These are phyloP conservation scores for Suillus brevipes DNA, from an alignment of 768 basidiomycete genomes.

Conservation along the genomic window DNA sequence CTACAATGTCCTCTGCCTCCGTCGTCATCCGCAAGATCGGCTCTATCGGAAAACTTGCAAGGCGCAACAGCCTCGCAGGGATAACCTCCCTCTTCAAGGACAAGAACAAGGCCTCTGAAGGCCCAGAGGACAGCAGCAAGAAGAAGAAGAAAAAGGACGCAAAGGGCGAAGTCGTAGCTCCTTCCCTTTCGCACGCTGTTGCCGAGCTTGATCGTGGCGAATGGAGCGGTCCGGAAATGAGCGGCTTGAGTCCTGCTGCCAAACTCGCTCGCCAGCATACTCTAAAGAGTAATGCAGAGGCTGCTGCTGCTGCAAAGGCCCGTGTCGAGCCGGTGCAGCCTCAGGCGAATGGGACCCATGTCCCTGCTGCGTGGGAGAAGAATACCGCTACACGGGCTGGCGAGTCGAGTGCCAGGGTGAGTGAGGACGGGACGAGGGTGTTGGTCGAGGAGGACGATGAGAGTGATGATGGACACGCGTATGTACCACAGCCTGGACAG, in stretches of 20 bases:
- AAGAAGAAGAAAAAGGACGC: conserved; percentile 56
- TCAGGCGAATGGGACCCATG: conserved; percentile 40
- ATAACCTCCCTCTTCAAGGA: conserved; percentile 96
- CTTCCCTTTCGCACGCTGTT: conserved; percentile 78
- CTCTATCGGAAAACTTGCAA: conserved; percentile 83
- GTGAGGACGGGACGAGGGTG: conserved; percentile 66
- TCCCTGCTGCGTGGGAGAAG: conserved; percentile 76
- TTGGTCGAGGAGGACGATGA: conserved; percentile 73
- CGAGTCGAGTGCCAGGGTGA: conserved; percentile 47
- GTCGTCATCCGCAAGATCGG: conserved; percentile 97
- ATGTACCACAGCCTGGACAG: conserved; percentile 32
- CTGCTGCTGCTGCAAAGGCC: conserved; percentile 42
- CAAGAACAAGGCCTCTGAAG: conserved; percentile 50
- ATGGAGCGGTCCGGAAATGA: conserved; percentile 60
- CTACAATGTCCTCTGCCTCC: conserved; percentile 91
- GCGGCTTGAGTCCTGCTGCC: conserved; percentile 86
- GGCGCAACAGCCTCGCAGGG: conserved; percentile 85
- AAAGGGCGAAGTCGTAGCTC: conserved; percentile 65
- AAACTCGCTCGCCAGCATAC: conserved; percentile 90
- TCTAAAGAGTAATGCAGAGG: conserved; percentile 72
- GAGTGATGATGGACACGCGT: conserved; percentile 49
- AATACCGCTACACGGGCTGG: conserved; percentile 66
- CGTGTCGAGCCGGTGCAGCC: conserved; percentile 29
- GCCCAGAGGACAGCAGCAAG: conserved; percentile 35
- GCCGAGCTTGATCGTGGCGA: conserved; percentile 75